Evolutionary conservation across 352 stramenopile genomes (phyloP), one percentile per base, ranked within the genome.

Genomic region (Globisporangium irregulare): DNA sequence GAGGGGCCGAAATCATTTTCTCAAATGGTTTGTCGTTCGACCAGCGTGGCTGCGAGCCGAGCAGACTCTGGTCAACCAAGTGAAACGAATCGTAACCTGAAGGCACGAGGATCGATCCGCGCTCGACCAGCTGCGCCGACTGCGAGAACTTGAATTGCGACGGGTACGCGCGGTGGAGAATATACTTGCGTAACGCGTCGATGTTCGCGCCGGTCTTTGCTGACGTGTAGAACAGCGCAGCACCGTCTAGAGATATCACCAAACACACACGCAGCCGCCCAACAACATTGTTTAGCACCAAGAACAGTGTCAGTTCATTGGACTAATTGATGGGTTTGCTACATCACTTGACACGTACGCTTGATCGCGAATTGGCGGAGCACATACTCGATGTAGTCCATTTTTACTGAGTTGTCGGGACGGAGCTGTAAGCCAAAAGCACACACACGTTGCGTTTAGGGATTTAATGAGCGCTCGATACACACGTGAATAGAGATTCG

Each of bases 351-450:
- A 60, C 20, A 59, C 84, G 66, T 81, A 93, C 87, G 92, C 71
- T 79, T 80, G 72, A 95, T 87, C 10, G 84, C 84, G 62, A 91
- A 89, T 54, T 92, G 84, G 46, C 87, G 87, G 38, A 95, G 74
- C 5, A 78, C 86, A 62, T 84, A 94, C 73, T 95, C 84, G 48
- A 94, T 84, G 70, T 89, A 95, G 69, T 95, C 87, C 80, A 93
- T 91, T 68, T 94, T 92, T 22, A 92, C 70, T 6, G 87, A 93
- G 72, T 91, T 92, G 59, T 95, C 87, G 7, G 80, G 80, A 32
- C 84, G 81, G 57, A 90, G 64, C 84, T 91, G 67, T 6, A 68
- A 58, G 36, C 54, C 27, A 27, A 9, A 18, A 18, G 10, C 9
- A 43, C 8, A 43, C 3, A 59, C 18, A 3, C n/a, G 24, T 22